These are phyloP conservation scores for Trichophyton rubrum DNA, from an alignment of 2,329 filamentous ascomycete genomes.

Conservation along the genomic window DNA sequence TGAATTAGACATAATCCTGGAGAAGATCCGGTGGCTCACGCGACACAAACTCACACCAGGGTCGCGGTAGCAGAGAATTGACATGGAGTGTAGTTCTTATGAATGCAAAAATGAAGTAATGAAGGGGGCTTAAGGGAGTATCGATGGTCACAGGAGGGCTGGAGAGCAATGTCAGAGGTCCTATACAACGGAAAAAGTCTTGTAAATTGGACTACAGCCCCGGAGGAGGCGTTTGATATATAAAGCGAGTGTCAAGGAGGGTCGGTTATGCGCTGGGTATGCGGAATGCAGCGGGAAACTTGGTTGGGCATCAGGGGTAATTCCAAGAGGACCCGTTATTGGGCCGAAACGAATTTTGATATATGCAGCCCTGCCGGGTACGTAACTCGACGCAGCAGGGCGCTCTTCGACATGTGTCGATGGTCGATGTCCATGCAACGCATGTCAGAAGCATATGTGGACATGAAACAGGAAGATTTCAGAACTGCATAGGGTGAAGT, in stretches of 20 bases:
- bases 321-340: not conserved
- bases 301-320: slow-evolving; percentile 4
- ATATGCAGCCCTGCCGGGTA: slow-evolving; percentile 3
- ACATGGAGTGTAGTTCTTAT: not conserved
- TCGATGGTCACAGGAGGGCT: not conserved
- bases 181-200: not conserved
- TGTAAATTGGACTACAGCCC: not conserved
- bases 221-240: not conserved
- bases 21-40: slow-evolving; percentile 8
- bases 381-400: slow-evolving; percentile 1
- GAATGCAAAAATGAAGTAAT: not conserved
- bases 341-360: not conserved
- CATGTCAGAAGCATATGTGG: not conserved
- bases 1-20: slow-evolving; percentile 13
- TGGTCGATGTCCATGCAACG: not conserved
- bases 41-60: slow-evolving; percentile 11
- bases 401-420: not conserved
- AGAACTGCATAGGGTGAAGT: not conserved
- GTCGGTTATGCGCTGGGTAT: not conserved
- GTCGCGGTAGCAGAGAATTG: slow-evolving; percentile 4
- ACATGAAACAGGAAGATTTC: not conserved
- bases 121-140: not conserved
- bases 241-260: not conserved
- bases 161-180: not conserved
- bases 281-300: slow-evolving; percentile 1